Base-by-base conservation (phyloP, 139 green algal genomes). In the Parachlorella kessleri region DNA sequence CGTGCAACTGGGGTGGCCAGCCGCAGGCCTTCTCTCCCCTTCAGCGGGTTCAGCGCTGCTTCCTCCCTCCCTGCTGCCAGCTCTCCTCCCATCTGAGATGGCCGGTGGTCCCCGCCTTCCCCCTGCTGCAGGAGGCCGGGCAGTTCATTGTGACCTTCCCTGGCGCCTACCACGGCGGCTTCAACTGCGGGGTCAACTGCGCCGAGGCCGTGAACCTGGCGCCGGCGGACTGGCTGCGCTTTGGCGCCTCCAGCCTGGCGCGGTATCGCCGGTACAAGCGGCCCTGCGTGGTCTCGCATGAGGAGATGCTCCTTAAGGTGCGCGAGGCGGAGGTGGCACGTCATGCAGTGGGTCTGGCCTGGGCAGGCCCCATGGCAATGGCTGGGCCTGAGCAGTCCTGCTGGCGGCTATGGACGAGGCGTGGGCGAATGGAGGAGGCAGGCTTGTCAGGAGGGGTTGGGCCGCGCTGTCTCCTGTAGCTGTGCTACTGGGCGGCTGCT, bases 71-170 rank as follows among this genome's bases (percentile, higher is more conserved):
- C 42, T 37, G 32, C 67, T 74, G 59, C 48, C 48, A 10, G 10
- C 48, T 59, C 18, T 18, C 41, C 30, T 41, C 70, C 40, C 70
- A n/a, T n/a, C n/a, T n/a, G n/a, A n/a, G n/a, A n/a, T n/a, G n/a
- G n/a, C n/a, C 48, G 48, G 14, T 18, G 14, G 14, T 59, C 48
- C 48, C 48, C 48, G 48, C 48, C 48, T 59, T 0, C 21, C 48
- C 48, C 48, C 48, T 59, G 48, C 48, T 18, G 48, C 84, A 91
- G 81, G 68, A 86, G n/a, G 36, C 84, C 1, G 93, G 94, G 5
- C 88, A 96, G 78, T 94, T 95, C 67, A 84, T 98, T 33, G 72
- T 98, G 28, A 96, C 92, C 26, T 97, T 95, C 79, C 94, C 94
- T 4, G 84, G 84, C 4, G 82, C 90, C 3, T 98, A 97, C 78